These are phyloP conservation scores for Amanita brunnescens DNA, from an alignment of 768 basidiomycete genomes.

Conservation along the genomic window DNA sequence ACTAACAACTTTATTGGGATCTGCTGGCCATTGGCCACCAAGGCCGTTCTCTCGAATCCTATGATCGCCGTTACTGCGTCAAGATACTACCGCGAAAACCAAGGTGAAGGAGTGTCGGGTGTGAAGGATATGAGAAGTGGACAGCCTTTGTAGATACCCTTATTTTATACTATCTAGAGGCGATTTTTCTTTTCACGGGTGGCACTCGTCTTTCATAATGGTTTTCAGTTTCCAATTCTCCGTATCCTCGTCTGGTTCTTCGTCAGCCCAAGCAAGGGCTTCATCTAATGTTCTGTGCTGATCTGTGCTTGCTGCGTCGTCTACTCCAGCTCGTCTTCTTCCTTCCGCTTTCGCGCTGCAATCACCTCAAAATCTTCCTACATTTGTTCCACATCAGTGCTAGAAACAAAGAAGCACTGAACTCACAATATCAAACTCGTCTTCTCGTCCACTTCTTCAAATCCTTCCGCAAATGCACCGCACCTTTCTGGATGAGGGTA, in stretches of 20 bases:
- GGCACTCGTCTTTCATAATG: slow-evolving; percentile 49
- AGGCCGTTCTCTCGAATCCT: slow-evolving; percentile 39
- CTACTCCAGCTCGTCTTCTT: slow-evolving; percentile 66
- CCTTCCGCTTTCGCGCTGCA: slow-evolving; percentile 67
- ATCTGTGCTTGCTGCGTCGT: slow-evolving; percentile 15
- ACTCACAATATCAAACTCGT: slow-evolving; percentile 93
- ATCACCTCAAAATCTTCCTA: slow-evolving; percentile 85
- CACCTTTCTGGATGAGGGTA: slow-evolving; percentile 77
- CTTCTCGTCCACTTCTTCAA: slow-evolving; percentile 97
- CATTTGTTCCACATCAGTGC: not conserved
- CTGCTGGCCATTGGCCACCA: slow-evolving; percentile 36
- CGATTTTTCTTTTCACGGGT: not conserved
- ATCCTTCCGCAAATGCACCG: slow-evolving; percentile 97
- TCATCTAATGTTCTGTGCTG: slow-evolving; percentile 36
- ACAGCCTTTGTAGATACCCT: not conserved
- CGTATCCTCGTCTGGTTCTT: slow-evolving; percentile 67
- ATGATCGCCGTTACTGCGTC: slow-evolving; percentile 45
- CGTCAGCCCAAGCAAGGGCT: slow-evolving; percentile 67
- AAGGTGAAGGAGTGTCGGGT: slow-evolving; percentile 51
- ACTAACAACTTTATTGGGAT: slow-evolving; percentile 49
- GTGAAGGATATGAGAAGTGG: slow-evolving; percentile 27
- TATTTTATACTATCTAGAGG: not conserved
- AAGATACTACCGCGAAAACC: slow-evolving; percentile 44
- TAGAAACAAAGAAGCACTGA: slow-evolving; percentile 1
- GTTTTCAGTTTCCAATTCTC: slow-evolving; percentile 62